Evolutionary conservation across 352 stramenopile genomes (phyloP).

Genomic region (Pythium angustatum): DNA sequence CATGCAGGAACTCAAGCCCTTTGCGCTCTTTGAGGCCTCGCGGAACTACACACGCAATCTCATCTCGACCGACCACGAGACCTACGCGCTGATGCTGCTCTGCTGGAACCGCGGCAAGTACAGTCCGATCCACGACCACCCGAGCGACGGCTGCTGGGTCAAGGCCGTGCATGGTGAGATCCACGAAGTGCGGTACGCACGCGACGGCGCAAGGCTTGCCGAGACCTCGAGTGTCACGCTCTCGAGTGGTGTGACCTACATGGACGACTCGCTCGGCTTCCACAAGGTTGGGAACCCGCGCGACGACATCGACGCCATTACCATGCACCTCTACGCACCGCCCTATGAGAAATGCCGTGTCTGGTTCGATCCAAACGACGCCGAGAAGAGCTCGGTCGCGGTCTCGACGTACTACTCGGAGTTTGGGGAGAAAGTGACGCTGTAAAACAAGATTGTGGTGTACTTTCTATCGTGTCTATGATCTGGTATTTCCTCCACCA

Average conservation of each 20-base stretch:
- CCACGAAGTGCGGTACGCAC: conserved; percentile 88
- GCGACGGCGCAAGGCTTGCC: conserved; percentile 39
- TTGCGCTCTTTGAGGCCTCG: conserved; percentile 62
- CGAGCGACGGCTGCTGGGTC: conserved; percentile 91
- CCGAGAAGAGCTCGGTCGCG: conserved; percentile 56
- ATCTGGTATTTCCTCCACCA: background rate
- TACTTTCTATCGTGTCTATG: background rate
- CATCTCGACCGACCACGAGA: conserved; percentile 86
- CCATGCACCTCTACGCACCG: conserved; percentile 92
- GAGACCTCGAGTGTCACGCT: conserved; percentile 66
- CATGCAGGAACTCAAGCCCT: conserved; percentile 58
- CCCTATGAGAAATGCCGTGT: conserved; percentile 91
- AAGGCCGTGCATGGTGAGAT: conserved; percentile 85
- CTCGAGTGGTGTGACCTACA: conserved; percentile 78
- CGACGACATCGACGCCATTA: conserved; percentile 78
- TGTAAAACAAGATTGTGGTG: too few relatives aligned
- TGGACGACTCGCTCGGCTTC: conserved; percentile 90
- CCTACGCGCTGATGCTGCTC: conserved; percentile 90
- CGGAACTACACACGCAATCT: conserved; percentile 92
- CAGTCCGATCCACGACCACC: conserved; percentile 93
- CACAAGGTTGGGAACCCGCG: conserved; percentile 91
- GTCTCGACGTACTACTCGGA: conserved; percentile 78
- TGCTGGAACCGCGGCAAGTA: conserved; percentile 91
- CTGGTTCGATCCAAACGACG: conserved; percentile 67
- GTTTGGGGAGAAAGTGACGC: too few relatives aligned